Conservation (phyloP, 2,329 filamentous ascomycete species). For the Aspergillus bombycis region DNA sequence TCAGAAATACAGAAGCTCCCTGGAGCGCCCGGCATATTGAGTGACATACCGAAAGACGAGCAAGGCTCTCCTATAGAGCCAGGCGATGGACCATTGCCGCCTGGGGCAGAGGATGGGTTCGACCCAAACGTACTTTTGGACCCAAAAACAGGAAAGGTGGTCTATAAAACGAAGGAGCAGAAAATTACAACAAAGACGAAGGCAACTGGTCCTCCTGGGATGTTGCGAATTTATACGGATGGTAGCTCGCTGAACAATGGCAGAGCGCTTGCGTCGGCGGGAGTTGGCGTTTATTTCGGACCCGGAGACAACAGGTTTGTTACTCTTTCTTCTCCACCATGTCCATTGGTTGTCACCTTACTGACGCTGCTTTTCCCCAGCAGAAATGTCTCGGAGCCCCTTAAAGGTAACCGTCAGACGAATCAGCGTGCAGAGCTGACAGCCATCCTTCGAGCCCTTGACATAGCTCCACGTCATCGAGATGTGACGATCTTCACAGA, state of each 20-base stretch:
- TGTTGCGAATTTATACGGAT: constrained; percentile 66
- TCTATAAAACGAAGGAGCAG: constrained; percentile 58
- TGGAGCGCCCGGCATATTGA: constrained; percentile 42
- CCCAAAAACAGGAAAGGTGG: constrained; percentile 55
- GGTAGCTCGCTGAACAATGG: constrained; percentile 66
- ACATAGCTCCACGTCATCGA: constrained; percentile 69
- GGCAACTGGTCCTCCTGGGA: constrained; percentile 48
- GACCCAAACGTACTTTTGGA: constrained; percentile 62
- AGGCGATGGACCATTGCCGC: constrained; percentile 59
- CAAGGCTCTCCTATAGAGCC: constrained; percentile 51
- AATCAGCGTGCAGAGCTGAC: constrained; percentile 97
- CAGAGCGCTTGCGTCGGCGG: constrained; percentile 56
- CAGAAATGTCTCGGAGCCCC: constrained; percentile 75
- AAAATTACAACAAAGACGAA: constrained; percentile 51
- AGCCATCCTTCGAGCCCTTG: constrained; percentile 80
- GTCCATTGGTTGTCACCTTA: constrained; percentile 16
- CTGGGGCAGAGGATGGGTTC: constrained; percentile 63
- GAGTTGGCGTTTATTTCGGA: constrained; percentile 68
- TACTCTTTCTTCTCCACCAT: not conserved
- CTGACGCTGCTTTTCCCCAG: constrained; percentile 30
- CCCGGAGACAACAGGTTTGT: constrained; percentile 58
- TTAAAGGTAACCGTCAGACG: constrained; percentile 76
- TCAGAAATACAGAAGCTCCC: constrained; percentile 38
- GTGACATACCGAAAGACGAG: constrained; percentile 46
- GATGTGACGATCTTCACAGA: constrained; percentile 82